phyloP scores from a whole-genome alignment of 140 eudicot species.

The Ambrosia hybrid region DNA sequence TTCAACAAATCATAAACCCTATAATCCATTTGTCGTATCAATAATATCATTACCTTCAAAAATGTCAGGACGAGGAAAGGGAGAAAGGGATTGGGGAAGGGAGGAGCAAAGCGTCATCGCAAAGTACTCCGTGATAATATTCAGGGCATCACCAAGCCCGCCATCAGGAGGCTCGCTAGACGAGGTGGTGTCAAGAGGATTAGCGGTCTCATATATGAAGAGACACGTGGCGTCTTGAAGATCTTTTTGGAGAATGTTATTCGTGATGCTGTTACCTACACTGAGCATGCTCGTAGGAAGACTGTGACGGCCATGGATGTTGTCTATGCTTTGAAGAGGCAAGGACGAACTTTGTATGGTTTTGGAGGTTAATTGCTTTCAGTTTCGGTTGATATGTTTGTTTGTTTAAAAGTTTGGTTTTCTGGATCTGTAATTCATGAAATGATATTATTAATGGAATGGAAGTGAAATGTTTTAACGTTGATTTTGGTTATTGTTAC shows the following conservation, averaged over 20 bases:
- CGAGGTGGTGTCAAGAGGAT: conserved; percentile 15
- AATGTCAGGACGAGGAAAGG: conserved; percentile 14
- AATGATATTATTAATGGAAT: too few relatives aligned
- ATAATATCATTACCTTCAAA: background rate
- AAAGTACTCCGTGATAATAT: conserved; percentile 10
- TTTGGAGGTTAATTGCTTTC: background rate
- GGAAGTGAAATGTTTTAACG: too few relatives aligned
- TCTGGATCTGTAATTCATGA: too few relatives aligned
- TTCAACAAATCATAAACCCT: background rate
- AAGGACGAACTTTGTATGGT: conserved; percentile 6
- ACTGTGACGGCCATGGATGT: conserved; percentile 3
- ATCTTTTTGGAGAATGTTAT: conserved; percentile 10
- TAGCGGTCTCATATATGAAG: conserved; percentile 5
- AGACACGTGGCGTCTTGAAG: conserved; percentile 8
- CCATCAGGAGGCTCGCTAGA: conserved; percentile 9
- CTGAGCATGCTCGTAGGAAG: background rate
- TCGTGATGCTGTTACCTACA: conserved; percentile 8
- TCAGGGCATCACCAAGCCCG: conserved; percentile 9
- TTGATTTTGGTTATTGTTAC: too few relatives aligned
- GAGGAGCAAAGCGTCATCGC: conserved; percentile 16
- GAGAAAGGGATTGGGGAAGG: conserved; percentile 10
- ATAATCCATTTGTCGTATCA: too few relatives aligned
- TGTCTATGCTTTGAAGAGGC: conserved; percentile 2
- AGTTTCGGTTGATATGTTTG: too few relatives aligned
- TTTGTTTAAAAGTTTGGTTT: too few relatives aligned